Base-by-base conservation (phyloP, 805 yeast genomes). In the Wickerhamiella parazyma region DNA sequence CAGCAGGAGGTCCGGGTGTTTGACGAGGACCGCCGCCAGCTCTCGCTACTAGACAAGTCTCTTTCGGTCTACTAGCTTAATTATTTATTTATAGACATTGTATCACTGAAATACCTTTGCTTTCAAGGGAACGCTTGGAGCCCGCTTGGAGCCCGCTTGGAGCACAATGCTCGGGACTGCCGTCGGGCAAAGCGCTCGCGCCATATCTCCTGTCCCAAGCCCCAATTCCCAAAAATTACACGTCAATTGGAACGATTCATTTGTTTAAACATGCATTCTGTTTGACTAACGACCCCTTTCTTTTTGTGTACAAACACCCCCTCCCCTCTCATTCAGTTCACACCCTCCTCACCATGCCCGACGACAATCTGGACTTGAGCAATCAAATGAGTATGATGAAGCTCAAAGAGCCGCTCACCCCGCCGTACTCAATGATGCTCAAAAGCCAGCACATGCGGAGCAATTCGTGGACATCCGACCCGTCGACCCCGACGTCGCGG, bases 1-100 rank as follows among this genome's bases (percentile, higher is more conserved):
- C 17, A n/a, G n/a, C n/a, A n/a, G n/a, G n/a, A 18, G 19, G 35
- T 18, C 21, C 20, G 35, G 21, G 21, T 18, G 6, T 43, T 31
- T 33, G 44, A 41, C 17, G 47, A 45, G 36, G 47, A 45, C 29
- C 47, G 47, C 3, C 41, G 47, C 20, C 47, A 45, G 33, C 39
- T 45, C 22, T 39, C 47, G 21, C 24, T 45, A 10, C 37, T 45
- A 14, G 47, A 43, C 26, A 43, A 38, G 33, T 28, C 38, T 12
- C 21, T 38, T 11, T 33, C 35, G 25, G 38, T 38, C 9, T 38
- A 38, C n/a, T 42, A 35, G 35, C 21, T 28, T 36, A 36, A 20
- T 37, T 38, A 38, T 38, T 38, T 29, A 38, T 26, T 38, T 28
- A 28, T 28, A 28, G 31, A 28, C 14, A 28, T 11, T 11, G 12